Evolutionary conservation across 257 asterid species (phyloP).

Genomic region (Echites panduratus): DNA sequence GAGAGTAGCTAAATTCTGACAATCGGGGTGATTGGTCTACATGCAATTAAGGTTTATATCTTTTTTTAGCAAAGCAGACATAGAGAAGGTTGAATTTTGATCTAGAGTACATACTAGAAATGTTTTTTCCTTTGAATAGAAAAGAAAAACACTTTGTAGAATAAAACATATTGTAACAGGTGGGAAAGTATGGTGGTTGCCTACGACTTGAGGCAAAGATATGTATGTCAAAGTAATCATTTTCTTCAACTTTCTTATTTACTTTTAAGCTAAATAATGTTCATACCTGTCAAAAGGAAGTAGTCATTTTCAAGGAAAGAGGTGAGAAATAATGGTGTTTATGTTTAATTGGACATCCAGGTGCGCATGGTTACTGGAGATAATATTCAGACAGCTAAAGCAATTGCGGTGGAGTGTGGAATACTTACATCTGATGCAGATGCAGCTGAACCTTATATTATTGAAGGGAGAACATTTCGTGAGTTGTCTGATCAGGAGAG

Average conservation of each 20-base stretch:
- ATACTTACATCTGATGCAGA: conserved; percentile 62
- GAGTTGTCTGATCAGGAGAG: conserved; percentile 74
- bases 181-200: not conserved
- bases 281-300: not conserved
- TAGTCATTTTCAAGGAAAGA: not conserved
- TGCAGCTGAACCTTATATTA: conserved; percentile 50
- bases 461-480: conserved; percentile 80
- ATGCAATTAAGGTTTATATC: not conserved
- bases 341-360: conserved; percentile 30
- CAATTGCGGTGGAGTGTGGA: conserved; percentile 90
- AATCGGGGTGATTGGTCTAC: not conserved
- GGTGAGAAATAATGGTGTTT: not conserved
- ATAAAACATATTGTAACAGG: not conserved
- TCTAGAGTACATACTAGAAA: not conserved
- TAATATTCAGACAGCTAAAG: conserved; percentile 90
- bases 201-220: not conserved
- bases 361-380: conserved; percentile 99
- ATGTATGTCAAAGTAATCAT: not conserved
- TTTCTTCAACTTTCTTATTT: not conserved
- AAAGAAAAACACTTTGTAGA: not conserved
- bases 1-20: not conserved
- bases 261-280: not conserved
- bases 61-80: not conserved
- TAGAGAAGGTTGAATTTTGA: not conserved
- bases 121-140: not conserved